Evolutionary conservation across 495 filamentous ascomycete genomes (phyloP).

Genomic region (Trichoderma virens): DNA sequence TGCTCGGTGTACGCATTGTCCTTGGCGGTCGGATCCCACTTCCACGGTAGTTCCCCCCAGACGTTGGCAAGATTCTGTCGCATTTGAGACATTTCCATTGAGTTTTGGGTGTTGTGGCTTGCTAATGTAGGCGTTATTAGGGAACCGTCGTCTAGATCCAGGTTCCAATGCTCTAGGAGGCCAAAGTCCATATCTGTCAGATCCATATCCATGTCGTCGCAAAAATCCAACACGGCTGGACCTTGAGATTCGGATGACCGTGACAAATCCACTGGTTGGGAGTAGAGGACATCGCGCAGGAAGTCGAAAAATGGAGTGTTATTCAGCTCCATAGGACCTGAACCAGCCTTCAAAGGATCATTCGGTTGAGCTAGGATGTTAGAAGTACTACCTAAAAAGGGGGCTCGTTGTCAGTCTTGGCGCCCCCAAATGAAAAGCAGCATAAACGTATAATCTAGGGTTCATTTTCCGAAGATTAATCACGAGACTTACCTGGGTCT

Average conservation of each 20-base stretch:
- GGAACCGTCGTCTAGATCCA: constrained; percentile 18
- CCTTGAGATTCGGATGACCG: constrained; percentile 27
- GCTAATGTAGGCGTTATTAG: not conserved
- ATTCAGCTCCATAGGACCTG: constrained; percentile 13
- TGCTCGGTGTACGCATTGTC: constrained; percentile 48
- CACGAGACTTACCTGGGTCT: constrained; percentile 17
- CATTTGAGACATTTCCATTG: constrained; percentile 26
- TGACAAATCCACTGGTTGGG: constrained; percentile 20
- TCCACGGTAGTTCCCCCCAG: constrained; percentile 43
- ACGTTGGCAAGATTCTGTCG: constrained; percentile 27
- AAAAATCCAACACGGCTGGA: constrained; percentile 36
- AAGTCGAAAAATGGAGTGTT: constrained; percentile 28
- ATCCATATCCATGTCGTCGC: constrained; percentile 47
- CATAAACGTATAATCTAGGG: not conserved
- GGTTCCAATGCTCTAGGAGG: constrained; percentile 50
- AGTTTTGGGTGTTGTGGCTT: constrained; percentile 14
- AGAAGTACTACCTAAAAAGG: not conserved
- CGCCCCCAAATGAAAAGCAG: not conserved
- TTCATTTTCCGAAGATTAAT: not conserved
- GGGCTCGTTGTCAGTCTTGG: not conserved
- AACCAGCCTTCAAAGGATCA: constrained; percentile 11
- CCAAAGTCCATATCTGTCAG: constrained; percentile 55
- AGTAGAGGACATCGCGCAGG: constrained; percentile 28
- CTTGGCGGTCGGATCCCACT: constrained; percentile 42
- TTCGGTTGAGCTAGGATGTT: not conserved